Percentiles rank a stretch among this genome's conserved stretches.
These are phyloP conservation scores for Cicer yamashitae DNA, from an alignment of 306 rosid genomes.

Conservation along the genomic window DNA sequence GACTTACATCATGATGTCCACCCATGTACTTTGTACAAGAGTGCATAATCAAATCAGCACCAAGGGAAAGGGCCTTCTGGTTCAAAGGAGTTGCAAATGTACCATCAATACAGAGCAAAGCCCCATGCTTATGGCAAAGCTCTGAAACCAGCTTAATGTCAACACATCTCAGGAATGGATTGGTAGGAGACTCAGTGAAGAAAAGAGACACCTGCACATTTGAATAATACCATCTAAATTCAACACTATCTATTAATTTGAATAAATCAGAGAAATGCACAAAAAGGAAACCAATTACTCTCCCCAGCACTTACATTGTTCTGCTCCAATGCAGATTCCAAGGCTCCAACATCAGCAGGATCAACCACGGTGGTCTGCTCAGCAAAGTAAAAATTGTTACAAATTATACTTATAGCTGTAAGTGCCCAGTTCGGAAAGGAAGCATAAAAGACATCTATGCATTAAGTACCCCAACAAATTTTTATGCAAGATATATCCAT, in stretches of 20 bases:
- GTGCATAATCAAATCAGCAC: conserved; percentile 89
- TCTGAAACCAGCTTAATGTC: conserved; percentile 91
- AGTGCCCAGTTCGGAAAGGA: background rate
- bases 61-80: conserved; percentile 90
- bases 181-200: conserved; percentile 98
- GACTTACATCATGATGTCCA: conserved; percentile 93
- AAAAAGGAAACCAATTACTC: conserved; percentile 1
- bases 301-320: conserved; percentile 66
- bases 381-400: conserved; percentile 13
- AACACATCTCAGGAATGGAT: conserved; percentile 95
- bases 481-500: background rate
- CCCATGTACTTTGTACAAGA: conserved; percentile 88
- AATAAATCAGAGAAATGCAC: conserved; percentile 1
- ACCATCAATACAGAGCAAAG: conserved; percentile 90
- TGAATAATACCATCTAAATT: conserved; percentile 28
- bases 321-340: conserved; percentile 79
- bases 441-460: background rate
- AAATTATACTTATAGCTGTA: conserved; percentile 21
- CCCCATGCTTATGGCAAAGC: conserved; percentile 82
- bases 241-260: conserved; percentile 18
- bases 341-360: conserved; percentile 77
- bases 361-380: conserved; percentile 82
- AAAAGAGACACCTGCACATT: conserved; percentile 81
- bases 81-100: conserved; percentile 96
- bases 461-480: background rate